Conservation (phyloP, 208 protist genomes). For the Strigomonas culicis region DNA sequence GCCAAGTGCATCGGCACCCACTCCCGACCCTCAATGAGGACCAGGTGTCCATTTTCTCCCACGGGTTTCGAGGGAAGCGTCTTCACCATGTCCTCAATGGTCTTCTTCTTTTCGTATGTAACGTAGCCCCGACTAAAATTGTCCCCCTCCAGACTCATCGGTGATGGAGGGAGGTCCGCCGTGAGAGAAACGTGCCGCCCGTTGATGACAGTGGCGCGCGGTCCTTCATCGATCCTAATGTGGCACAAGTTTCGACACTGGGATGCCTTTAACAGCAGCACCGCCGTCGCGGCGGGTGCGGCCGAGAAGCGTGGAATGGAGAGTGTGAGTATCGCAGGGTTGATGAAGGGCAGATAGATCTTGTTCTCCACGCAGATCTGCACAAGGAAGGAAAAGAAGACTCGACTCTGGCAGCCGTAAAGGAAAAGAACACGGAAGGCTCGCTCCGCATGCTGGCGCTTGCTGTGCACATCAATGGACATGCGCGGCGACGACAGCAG, state of each 20-base stretch:
- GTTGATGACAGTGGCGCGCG: not conserved
- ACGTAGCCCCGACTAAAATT: conserved; percentile 9
- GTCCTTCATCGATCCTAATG: not conserved
- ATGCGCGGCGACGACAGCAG: too few species aligned
- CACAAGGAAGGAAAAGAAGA: not conserved
- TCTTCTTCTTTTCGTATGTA: not conserved
- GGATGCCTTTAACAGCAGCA: not conserved
- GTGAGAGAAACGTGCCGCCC: not conserved
- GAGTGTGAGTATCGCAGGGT: not conserved
- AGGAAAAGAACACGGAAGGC: not conserved
- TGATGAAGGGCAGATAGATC: conserved; percentile 3
- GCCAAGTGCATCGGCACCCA: conserved; percentile 2
- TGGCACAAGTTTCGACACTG: not conserved
- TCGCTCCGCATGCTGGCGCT: too few species aligned
- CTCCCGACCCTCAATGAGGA: not conserved
- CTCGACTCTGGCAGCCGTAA: not conserved
- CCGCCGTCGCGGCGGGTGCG: not conserved
- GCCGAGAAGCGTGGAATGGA: not conserved
- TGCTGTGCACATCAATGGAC: too few species aligned
- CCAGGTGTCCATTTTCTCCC: not conserved
- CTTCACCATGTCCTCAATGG: not conserved
- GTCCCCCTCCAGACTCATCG: not conserved
- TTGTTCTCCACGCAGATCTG: not conserved
- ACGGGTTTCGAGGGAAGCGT: not conserved
- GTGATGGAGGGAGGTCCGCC: not conserved